Percentiles rank a stretch among this genome's conserved stretches.
Evolutionary conservation across 352 stramenopile species (phyloP).

Genomic region (Pythium volutum): DNA sequence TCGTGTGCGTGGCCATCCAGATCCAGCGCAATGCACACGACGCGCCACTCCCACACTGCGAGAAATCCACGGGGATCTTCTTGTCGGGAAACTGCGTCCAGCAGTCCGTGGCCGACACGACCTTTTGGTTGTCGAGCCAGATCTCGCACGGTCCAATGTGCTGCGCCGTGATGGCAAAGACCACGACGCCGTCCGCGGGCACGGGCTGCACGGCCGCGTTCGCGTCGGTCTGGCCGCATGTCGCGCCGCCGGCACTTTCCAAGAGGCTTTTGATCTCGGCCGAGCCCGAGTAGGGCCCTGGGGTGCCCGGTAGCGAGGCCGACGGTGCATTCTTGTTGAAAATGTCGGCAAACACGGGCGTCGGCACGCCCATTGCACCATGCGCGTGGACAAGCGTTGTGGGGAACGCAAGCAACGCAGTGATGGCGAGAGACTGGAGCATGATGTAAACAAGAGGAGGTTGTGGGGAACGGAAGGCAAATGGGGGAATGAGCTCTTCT

Average conservation of each 20-base stretch:
- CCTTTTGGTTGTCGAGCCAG: slow-evolving; percentile 36
- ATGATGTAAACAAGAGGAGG: background rate
- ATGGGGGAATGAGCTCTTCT: slow-evolving; percentile 6
- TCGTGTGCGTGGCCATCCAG: slow-evolving; percentile 47
- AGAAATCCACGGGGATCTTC: slow-evolving; percentile 35
- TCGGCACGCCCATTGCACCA: slow-evolving; percentile 12
- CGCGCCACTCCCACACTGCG: slow-evolving; percentile 23
- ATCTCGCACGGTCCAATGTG: slow-evolving; percentile 47
- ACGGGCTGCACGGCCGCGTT: slow-evolving; percentile 25
- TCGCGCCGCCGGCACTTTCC: slow-evolving; percentile 27
- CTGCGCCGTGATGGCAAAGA: slow-evolving; percentile 31
- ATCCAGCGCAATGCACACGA: slow-evolving; percentile 39
- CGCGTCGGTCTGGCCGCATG: slow-evolving; percentile 35
- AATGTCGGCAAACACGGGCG: slow-evolving; percentile 14
- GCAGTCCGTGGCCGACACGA: slow-evolving; percentile 33
- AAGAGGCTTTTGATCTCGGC: slow-evolving; percentile 30
- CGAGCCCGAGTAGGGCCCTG: slow-evolving; percentile 31
- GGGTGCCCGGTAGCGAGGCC: slow-evolving; percentile 9
- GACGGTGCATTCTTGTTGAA: slow-evolving; percentile 22
- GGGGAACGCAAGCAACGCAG: slow-evolving; percentile 2
- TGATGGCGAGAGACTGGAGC: background rate
- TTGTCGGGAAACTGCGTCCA: slow-evolving; percentile 31
- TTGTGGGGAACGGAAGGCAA: background rate
- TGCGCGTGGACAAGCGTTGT: slow-evolving; percentile 9
- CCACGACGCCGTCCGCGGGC: slow-evolving; percentile 22